These are phyloP conservation scores for Malus sylvestris DNA, from an alignment of 306 rosid genomes.

Conservation along the genomic window DNA sequence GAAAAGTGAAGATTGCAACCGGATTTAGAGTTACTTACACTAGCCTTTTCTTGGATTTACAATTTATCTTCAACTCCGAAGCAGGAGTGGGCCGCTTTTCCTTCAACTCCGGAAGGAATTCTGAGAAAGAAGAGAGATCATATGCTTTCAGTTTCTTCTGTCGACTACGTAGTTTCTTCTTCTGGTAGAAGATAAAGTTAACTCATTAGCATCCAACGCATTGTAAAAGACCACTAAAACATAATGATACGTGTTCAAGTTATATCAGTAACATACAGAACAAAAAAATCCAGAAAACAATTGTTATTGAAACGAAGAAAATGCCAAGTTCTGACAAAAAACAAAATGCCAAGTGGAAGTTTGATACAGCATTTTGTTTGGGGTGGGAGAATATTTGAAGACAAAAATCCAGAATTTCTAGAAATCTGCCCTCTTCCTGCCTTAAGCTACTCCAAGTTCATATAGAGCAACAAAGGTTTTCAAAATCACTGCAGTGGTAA, in stretches of 20 bases:
- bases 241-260: neutral
- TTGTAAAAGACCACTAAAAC: neutral
- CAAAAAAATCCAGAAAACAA: neutral
- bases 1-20: neutral
- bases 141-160: constrained; percentile 66
- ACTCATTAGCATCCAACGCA: neutral
- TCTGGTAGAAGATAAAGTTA: constrained; percentile 12
- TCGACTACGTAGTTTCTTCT: constrained; percentile 45
- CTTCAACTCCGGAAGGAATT: constrained; percentile 57
- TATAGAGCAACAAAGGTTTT: neutral
- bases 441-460: neutral
- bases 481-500: neutral
- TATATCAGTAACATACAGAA: neutral
- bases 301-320: neutral
- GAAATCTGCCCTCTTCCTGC: neutral
- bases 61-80: constrained; percentile 30
- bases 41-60: constrained; percentile 25
- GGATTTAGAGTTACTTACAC: constrained; percentile 37
- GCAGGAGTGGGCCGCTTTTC: constrained; percentile 14
- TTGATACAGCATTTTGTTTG: neutral
- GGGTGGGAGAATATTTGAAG: neutral
- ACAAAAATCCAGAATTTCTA: neutral
- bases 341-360: neutral
- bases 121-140: constrained; percentile 58
- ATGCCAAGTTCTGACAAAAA: no score